These are phyloP conservation scores for Xanthoparmelia taractica DNA, from an alignment of 495 filamentous ascomycete genomes.

Conservation along the genomic window DNA sequence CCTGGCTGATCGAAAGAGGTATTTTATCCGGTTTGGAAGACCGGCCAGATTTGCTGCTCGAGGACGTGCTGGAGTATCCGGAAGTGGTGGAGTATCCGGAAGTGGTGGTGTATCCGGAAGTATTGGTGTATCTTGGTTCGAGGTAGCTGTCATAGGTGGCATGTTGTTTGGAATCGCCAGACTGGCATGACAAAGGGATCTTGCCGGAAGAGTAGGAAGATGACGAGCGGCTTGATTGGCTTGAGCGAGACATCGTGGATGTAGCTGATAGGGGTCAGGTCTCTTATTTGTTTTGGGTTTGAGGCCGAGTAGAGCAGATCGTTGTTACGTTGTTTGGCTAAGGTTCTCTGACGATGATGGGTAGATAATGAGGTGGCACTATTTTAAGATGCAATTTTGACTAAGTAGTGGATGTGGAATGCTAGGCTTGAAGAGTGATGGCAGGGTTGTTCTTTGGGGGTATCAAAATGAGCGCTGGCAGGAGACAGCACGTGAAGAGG, in stretches of 20 bases:
- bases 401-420: neutral
- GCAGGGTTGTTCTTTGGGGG: neutral
- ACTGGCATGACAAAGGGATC: neutral
- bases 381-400: neutral
- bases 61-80: neutral
- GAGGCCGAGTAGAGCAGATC: neutral
- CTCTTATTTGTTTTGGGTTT: neutral
- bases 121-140: neutral
- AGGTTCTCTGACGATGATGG: neutral
- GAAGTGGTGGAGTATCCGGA: neutral
- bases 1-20: neutral
- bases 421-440: neutral
- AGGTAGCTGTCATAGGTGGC: neutral
- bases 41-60: neutral
- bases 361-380: neutral
- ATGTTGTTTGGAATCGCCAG: neutral
- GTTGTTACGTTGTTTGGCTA: neutral
- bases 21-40: neutral
- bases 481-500: neutral
- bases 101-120: neutral
- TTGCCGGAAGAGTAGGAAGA: constrained; percentile 1
- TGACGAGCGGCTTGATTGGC: neutral
- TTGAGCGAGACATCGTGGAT: neutral
- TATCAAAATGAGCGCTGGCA: neutral
- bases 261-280: neutral